Conservation (phyloP, 345 rosid genomes). For the Sisymbrium altissimum region DNA sequence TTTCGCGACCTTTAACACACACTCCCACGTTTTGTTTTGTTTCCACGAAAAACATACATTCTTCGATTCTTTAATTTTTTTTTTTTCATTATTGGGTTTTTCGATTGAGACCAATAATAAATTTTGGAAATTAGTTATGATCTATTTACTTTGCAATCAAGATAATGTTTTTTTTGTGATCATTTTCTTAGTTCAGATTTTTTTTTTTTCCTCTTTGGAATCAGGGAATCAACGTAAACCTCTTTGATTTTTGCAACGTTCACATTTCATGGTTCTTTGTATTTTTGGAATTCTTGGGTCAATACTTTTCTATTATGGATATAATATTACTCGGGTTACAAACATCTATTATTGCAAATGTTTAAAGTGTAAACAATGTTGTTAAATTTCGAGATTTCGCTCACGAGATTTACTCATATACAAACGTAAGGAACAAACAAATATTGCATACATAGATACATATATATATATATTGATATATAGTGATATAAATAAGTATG, state of each 20-base stretch:
- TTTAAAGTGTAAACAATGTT: background rate
- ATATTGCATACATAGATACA: too few relatives aligned
- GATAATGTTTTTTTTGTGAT: background rate
- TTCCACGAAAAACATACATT: background rate
- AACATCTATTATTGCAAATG: background rate
- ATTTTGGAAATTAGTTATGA: background rate
- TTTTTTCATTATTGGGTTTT: background rate
- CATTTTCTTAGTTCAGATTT: too few relatives aligned
- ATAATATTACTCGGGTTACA: background rate
- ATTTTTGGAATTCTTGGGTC: too few relatives aligned
- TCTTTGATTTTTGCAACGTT: too few relatives aligned
- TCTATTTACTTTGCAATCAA: background rate
- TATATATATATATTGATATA: background rate
- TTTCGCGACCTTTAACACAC: conserved; percentile 36
- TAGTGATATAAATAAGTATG: conserved; percentile 4
- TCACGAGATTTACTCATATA: background rate
- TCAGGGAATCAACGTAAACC: too few relatives aligned
- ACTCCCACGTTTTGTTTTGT: background rate
- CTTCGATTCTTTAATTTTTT: background rate
- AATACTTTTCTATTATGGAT: background rate
- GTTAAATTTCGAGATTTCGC: background rate
- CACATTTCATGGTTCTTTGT: too few relatives aligned
- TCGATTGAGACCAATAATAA: background rate
- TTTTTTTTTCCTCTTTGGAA: too few relatives aligned
- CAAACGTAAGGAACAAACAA: too few relatives aligned